These are phyloP conservation scores for Zalaria sp. DNA, from an alignment of 2,329 filamentous ascomycete species.

Conservation along the genomic window DNA sequence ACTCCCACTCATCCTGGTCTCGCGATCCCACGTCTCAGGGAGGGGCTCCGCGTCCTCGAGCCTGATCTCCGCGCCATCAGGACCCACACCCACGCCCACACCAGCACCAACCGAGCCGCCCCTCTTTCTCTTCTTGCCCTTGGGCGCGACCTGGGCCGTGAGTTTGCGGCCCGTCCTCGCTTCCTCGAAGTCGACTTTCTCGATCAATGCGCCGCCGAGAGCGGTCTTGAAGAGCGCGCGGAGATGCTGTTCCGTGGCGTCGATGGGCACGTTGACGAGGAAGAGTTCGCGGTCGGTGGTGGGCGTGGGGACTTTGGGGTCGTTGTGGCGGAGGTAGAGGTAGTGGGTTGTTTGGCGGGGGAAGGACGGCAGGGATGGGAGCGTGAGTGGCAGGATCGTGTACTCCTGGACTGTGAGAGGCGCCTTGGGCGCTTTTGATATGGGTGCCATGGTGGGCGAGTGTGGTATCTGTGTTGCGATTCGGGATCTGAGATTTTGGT, in stretches of 20 bases:
- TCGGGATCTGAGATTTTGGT: too few species aligned
- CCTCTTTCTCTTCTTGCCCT: constrained; percentile 43
- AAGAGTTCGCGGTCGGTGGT: constrained; percentile 72
- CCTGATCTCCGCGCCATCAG: constrained; percentile 11
- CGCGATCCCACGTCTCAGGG: constrained; percentile 59
- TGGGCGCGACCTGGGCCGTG: constrained; percentile 17
- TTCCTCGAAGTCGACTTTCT: constrained; percentile 61
- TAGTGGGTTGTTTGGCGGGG: constrained; percentile 57
- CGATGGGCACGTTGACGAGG: constrained; percentile 75
- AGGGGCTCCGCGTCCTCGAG: constrained; percentile 35
- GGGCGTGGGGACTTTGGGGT: constrained; percentile 60
- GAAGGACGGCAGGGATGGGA: constrained; percentile 50
- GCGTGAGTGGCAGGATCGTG: constrained; percentile 51
- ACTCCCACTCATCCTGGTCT: constrained; percentile 57
- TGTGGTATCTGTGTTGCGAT: too few species aligned
- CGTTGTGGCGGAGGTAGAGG: constrained; percentile 73
- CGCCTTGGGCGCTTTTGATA: constrained; percentile 4
- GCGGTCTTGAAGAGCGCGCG: constrained; percentile 61
- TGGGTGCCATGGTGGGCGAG: constrained; percentile 6
- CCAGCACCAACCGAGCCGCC: constrained; percentile 11
- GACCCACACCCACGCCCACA: constrained; percentile 5
- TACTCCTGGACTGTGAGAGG: constrained; percentile 43
- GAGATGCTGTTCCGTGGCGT: constrained; percentile 66
- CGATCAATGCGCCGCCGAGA: constrained; percentile 64
- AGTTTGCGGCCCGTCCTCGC: constrained; percentile 31